Base-by-base conservation (phyloP, 73 alveolate genomes). In the Paramecium sonneborni region DNA sequence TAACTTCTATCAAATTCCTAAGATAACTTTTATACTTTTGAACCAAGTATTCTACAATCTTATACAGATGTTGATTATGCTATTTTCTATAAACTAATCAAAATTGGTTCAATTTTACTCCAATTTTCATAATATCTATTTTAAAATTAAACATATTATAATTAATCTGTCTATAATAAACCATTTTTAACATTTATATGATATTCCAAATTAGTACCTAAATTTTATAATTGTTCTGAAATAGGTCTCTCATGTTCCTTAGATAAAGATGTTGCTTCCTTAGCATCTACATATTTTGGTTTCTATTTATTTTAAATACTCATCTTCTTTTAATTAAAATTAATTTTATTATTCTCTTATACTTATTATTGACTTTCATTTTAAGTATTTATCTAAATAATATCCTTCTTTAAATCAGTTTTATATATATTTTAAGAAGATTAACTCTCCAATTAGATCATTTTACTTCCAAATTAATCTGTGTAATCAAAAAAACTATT, bases 61-160 rank as follows among this genome's bases (percentile, higher is more conserved):
- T 72, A 35, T 4, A 72, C 57, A 0, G 32, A 14, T 0, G 58
- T 72, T 37, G 55, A 32, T 38, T 72, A 32, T 34, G 86, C 86
- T 12, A 72, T 38, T 15, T 72, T 72, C 6, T 38, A 20, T 34
- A 72, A 72, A 72, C 86, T 72, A 12, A 35, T 35, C 37, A 72
- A 72, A 34, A 72, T 72, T 21, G 86, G 86, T 37, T 72, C 86
- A n/a, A 72, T 38, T 5, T 72, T 72, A 72, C 57, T 72, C 86
- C 86, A 72, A 72, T 35, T 72, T 30, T 72, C 86, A 72, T 72
- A 72, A 37, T 9, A 72, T 72, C 57, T 72, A 72, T 72, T 72
- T 37, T 72, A 38, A 72, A 35, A 72, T 72, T 72, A 20, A 30
- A 72, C 37, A 72, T 35, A 72, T 72, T 72, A 35, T 28, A 35